A percentile compares a stretch with the other conserved stretches of the same genome.
phyloP scores from a whole-genome alignment of 805 yeast species.

The Metschnikowia rubicola region DNA sequence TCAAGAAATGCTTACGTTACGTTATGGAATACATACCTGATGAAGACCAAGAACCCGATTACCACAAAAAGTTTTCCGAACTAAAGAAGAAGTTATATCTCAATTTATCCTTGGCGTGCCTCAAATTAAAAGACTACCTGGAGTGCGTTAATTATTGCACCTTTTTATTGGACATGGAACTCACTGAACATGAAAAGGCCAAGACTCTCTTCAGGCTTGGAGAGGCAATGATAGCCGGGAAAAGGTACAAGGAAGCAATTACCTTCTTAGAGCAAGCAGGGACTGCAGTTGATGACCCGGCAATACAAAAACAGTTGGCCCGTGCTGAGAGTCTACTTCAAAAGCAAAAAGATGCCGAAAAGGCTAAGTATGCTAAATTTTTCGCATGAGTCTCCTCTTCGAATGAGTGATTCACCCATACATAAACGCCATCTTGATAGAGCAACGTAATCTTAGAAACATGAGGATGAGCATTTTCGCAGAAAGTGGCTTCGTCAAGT shows the following conservation, averaged over 20 bases:
- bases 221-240: conserved; percentile 37
- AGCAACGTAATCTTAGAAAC: too few species aligned
- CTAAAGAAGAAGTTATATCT: conserved; percentile 52
- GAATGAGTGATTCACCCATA: too few species aligned
- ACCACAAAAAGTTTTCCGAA: conserved; percentile 46
- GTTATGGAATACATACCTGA: conserved; percentile 74
- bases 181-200: conserved; percentile 43
- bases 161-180: conserved; percentile 52
- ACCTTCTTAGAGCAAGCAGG: conserved; percentile 44
- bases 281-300: conserved; percentile 43
- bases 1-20: conserved; percentile 62
- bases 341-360: conserved; percentile 46
- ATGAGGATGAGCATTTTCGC: too few species aligned
- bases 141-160: conserved; percentile 52
- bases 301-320: conserved; percentile 43
- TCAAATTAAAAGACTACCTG: conserved; percentile 48
- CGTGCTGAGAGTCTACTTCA: conserved; percentile 39
- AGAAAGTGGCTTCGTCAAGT: too few species aligned
- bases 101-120: conserved; percentile 56
- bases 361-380: conserved; percentile 59
- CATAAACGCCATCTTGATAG: too few species aligned
- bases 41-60: conserved; percentile 54
- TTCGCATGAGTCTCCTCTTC: conserved; percentile 28
- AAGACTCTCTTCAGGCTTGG: conserved; percentile 61
- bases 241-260: conserved; percentile 49